Percentiles rank a stretch among this genome's conserved stretches.
Conservation (phyloP, 208 protist genomes). For the Hexamita inflata region DNA sequence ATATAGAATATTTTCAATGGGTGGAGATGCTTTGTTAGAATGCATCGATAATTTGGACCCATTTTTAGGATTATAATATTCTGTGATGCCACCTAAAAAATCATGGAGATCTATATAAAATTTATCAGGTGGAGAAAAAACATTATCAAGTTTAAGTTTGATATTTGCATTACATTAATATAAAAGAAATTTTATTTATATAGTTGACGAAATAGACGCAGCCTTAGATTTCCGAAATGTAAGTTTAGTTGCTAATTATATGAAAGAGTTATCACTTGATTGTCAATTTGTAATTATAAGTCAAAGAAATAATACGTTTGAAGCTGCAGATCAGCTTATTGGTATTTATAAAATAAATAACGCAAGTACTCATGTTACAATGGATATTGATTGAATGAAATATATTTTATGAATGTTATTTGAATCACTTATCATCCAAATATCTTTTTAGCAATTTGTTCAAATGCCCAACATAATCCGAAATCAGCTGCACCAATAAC, state of each 20-base stretch:
- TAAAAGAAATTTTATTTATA: constrained; percentile 97
- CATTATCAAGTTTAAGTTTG: constrained; percentile 41
- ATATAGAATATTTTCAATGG: constrained; percentile 61
- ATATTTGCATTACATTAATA: constrained; percentile 97
- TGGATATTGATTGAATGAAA: too few species aligned
- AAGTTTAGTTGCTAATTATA: constrained; percentile 94
- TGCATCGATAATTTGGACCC: constrained; percentile 73
- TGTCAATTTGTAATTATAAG: constrained; percentile 99
- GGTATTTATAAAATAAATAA: constrained; percentile 98
- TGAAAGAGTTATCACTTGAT: constrained; percentile 78
- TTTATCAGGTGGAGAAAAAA: constrained; percentile 98
- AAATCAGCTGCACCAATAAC: neutral
- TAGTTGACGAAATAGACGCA: constrained; percentile 99
- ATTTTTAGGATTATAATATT: constrained; percentile 55
- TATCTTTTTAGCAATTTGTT: neutral
- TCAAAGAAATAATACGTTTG: constrained; percentile 65
- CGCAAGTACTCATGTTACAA: constrained; percentile 75
- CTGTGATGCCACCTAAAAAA: constrained; percentile 95
- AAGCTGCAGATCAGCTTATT: constrained; percentile 80
- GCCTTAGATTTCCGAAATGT: constrained; percentile 97
- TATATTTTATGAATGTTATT: too few species aligned
- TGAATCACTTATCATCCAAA: constrained; percentile 1
- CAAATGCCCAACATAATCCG: neutral
- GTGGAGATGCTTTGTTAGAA: constrained; percentile 98
- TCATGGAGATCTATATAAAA: constrained; percentile 99